Evolutionary conservation across 306 rosid genomes (phyloP), one percentile per base, ranked within the genome.

Genomic region (Benincasa hispida): DNA sequence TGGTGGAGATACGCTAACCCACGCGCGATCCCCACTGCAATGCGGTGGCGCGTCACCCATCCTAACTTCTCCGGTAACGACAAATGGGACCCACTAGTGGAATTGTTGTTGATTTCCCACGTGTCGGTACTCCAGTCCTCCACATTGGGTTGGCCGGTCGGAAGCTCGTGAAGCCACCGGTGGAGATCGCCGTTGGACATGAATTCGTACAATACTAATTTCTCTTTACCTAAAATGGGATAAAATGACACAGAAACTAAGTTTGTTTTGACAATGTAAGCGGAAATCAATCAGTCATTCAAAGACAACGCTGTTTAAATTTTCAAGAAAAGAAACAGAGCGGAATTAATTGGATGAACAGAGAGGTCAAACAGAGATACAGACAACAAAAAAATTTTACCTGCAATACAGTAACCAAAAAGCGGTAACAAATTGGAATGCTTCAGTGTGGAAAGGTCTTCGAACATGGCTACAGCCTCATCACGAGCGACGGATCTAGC

Each of bases 371-470:
- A 28, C 18, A 66, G 11, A 58, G 18, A 59, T 10, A 58, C 41
- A 59, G 32, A 59, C 21, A 55, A 51, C 56, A 51, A 51, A 51
- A n/a, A 10, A 8, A 0, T 48, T 42, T 80, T 74, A 94, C 99
- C 99, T 87, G 97, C 98, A 65, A 94, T 90, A 83, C 99, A 94
- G 79, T 89, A 94, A 82, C 99, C 99, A 27, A 95, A 92, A 83
- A 91, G 90, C 47, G 99, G 89, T 56, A 94, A 58, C 11, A 94
- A 79, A 65, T 94, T 94, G 35, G 99, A 95, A 76, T 94, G 99
- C 41, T 92, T 94, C 6, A 92, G 81, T 47, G 62, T 63, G 0
- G 97, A 86, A 1, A 92, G 86, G 76, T 87, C 81, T 55, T 86
- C 85, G 75, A 94, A 90, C 81, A 80, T 75, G 41, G 80, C 30